Conservation (phyloP, 345 rosid species). For the Gossypium arboreum region DNA sequence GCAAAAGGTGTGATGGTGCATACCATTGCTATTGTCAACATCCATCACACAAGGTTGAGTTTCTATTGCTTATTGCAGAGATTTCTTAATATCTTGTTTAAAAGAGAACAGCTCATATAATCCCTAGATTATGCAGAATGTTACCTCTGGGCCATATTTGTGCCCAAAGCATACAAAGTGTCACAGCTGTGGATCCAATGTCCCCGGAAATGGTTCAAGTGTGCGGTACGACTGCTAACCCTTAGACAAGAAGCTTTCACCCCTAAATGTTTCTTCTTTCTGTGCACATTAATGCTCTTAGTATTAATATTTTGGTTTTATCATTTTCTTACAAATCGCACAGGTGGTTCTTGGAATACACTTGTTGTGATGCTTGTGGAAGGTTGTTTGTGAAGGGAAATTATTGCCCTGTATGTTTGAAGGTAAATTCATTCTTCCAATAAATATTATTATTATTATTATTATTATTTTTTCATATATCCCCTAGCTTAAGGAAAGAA, state of each 20-base stretch:
- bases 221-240: constrained; percentile 51
- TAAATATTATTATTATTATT: not conserved
- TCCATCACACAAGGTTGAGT: constrained; percentile 91
- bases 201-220: constrained; percentile 98
- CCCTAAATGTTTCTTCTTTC: not conserved
- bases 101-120: constrained; percentile 6
- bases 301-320: not conserved
- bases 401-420: constrained; percentile 95
- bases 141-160: constrained; percentile 89
- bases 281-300: not conserved
- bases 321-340: constrained; percentile 17
- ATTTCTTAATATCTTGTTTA: constrained; percentile 14
- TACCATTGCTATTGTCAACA: constrained; percentile 99
- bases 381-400: constrained; percentile 98
- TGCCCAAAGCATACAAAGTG: constrained; percentile 94
- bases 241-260: not conserved
- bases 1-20: constrained; percentile 94
- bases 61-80: constrained; percentile 16
- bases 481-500: not conserved
- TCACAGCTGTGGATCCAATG: constrained; percentile 92
- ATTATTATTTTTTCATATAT: not conserved
- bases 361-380: constrained; percentile 99
- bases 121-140: constrained; percentile 58
- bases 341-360: constrained; percentile 99
- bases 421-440: constrained; percentile 48